phyloP scores from a whole-genome alignment of 768 basidiomycete genomes.

The Kwoniella shandongensis region DNA sequence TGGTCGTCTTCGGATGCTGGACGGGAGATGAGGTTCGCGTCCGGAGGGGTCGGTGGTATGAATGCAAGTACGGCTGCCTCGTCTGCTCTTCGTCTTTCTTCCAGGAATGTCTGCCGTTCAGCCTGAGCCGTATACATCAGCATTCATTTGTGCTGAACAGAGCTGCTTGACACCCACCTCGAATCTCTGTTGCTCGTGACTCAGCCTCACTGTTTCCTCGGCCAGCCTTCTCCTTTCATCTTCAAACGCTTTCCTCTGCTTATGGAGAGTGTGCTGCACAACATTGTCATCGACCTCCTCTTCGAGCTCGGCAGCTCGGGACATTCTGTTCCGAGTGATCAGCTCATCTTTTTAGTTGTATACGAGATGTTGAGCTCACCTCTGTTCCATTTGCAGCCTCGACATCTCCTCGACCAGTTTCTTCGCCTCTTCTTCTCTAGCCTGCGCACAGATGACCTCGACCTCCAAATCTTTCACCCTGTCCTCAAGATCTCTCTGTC shows the following conservation, averaged over 20 bases:
- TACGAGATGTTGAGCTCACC: constrained; percentile 5
- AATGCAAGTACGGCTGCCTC: constrained; percentile 28
- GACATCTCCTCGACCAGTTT: constrained; percentile 38
- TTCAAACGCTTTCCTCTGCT: constrained; percentile 25
- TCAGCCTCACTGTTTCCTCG: constrained; percentile 31
- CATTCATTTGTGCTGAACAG: neutral
- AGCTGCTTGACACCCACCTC: constrained; percentile 38
- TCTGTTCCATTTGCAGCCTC: constrained; percentile 18
- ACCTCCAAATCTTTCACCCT: constrained; percentile 48
- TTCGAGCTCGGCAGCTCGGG: constrained; percentile 12
- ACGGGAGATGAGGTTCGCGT: neutral
- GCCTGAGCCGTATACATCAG: constrained; percentile 18
- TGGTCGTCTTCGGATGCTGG: neutral
- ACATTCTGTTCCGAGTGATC: neutral
- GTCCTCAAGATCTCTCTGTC: constrained; percentile 38
- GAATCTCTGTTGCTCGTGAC: constrained; percentile 35
- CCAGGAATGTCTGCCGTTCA: constrained; percentile 41
- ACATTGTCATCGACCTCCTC: constrained; percentile 13
- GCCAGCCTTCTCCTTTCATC: constrained; percentile 32
- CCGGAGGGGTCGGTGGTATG: constrained; percentile 24
- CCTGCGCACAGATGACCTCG: constrained; percentile 36
- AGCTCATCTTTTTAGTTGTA: neutral
- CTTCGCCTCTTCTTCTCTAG: constrained; percentile 43
- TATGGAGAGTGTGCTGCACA: constrained; percentile 12
- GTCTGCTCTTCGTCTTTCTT: constrained; percentile 37